phyloP scores from a whole-genome alignment of 805 yeast genomes.

The Yueomyces sp. region DNA sequence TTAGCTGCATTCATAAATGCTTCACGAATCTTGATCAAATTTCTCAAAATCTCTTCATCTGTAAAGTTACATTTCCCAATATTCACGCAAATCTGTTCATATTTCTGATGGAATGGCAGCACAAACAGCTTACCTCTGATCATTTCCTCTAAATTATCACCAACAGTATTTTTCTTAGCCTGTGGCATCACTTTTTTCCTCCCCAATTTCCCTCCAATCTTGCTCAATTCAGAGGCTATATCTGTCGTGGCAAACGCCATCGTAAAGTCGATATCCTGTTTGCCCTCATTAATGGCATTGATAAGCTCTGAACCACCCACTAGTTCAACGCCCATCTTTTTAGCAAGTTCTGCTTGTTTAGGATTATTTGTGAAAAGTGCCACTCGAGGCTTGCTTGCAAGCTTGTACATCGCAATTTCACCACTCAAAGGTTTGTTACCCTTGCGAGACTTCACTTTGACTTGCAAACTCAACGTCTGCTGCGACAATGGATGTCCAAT shows the following conservation, averaged over 20 bases:
- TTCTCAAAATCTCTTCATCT: slow-evolving; percentile 61
- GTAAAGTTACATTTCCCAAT: slow-evolving; percentile 68
- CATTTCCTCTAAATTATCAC: slow-evolving; percentile 44
- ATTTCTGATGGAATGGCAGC: slow-evolving; percentile 66
- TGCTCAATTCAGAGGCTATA: slow-evolving; percentile 56
- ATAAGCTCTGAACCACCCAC: slow-evolving; percentile 68
- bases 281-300: slow-evolving; percentile 40
- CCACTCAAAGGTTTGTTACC: slow-evolving; percentile 73
- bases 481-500: slow-evolving; percentile 70
- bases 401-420: slow-evolving; percentile 55
- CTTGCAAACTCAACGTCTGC: slow-evolving; percentile 55
- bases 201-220: slow-evolving; percentile 45
- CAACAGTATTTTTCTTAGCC: slow-evolving; percentile 75
- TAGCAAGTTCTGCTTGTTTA: slow-evolving; percentile 38
- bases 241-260: slow-evolving; percentile 81
- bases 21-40: slow-evolving; percentile 52
- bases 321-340: slow-evolving; percentile 39
- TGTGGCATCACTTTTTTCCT: slow-evolving; percentile 84
- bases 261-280: slow-evolving; percentile 44
- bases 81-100: slow-evolving; percentile 45
- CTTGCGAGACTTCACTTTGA: slow-evolving; percentile 53
- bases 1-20: slow-evolving; percentile 43
- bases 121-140: slow-evolving; percentile 50
- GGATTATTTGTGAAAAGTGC: slow-evolving; percentile 54
- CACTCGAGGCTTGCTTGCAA: slow-evolving; percentile 51